Evolutionary conservation across 108 stramenopile genomes (phyloP).

Genomic region (Craspedostauros australis): DNA sequence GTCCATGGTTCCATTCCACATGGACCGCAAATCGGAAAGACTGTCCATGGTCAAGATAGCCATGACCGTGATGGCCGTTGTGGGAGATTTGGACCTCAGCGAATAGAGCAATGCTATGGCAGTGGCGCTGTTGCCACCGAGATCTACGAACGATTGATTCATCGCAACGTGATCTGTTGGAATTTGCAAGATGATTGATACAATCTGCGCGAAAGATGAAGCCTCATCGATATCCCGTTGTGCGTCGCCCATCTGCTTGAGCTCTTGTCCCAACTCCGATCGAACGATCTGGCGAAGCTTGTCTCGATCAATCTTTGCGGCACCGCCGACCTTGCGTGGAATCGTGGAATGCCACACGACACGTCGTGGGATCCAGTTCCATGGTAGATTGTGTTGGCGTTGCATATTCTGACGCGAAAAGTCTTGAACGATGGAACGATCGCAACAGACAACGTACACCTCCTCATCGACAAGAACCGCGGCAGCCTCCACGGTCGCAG

Average conservation of each 20-base stretch:
- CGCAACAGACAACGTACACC: slow-evolving; percentile 15
- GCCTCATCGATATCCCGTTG: neutral
- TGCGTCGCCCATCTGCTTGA: neutral
- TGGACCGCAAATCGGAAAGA: slow-evolving; percentile 5
- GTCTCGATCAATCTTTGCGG: slow-evolving; percentile 24
- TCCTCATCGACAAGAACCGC: slow-evolving; percentile 9
- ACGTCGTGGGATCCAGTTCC: slow-evolving; percentile 28
- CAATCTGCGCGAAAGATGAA: slow-evolving; percentile 5
- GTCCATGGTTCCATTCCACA: neutral
- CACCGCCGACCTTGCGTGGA: slow-evolving; percentile 11
- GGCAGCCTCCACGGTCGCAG: neutral
- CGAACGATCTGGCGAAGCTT: slow-evolving; percentile 7
- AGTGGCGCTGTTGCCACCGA: slow-evolving; percentile 40
- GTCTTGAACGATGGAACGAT: neutral
- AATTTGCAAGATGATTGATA: slow-evolving; percentile 8
- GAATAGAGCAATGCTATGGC: slow-evolving; percentile 26
- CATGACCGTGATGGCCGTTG: neutral
- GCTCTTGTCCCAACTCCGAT: neutral
- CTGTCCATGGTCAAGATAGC: slow-evolving; percentile 15
- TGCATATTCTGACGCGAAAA: slow-evolving; percentile 31
- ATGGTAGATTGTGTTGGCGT: slow-evolving; percentile 16
- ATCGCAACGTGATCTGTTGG: neutral
- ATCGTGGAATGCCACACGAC: slow-evolving; percentile 11
- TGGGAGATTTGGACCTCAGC: neutral
- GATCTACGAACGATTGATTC: slow-evolving; percentile 30